Conservation (phyloP, 306 rosid species). For the Rosa rugosa region DNA sequence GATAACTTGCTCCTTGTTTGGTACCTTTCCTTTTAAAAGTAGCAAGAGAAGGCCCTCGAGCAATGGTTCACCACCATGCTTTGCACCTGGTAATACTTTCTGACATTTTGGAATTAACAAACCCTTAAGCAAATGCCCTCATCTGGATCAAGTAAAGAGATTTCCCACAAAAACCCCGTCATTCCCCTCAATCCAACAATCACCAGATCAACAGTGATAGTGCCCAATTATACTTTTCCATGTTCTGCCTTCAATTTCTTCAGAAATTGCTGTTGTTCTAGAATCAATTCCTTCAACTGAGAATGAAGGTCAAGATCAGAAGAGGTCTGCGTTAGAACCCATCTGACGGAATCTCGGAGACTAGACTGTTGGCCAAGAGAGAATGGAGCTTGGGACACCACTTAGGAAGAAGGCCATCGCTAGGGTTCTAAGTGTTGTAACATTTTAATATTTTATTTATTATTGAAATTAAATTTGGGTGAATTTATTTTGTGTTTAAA, state of each 20-base stretch:
- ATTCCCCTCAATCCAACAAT: constrained; percentile 99
- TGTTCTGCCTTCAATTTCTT: constrained; percentile 78
- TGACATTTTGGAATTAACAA: constrained; percentile 91
- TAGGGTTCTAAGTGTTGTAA: too few species aligned
- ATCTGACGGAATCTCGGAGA: constrained; percentile 74
- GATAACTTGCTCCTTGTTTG: too few species aligned
- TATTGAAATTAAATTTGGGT: too few species aligned
- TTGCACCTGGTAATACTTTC: constrained; percentile 76
- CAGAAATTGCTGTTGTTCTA: constrained; percentile 67
- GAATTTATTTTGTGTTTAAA: too few species aligned
- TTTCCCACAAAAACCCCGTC: constrained; percentile 93
- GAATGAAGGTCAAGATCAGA: constrained; percentile 75
- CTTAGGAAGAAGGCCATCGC: not conserved
- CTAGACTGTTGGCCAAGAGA: constrained; percentile 52
- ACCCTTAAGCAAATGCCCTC: constrained; percentile 98
- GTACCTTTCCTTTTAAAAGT: constrained; percentile 88
- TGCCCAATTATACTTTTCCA: constrained; percentile 86
- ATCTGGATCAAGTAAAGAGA: constrained; percentile 93
- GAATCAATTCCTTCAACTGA: constrained; percentile 82
- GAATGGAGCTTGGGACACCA: too few species aligned
- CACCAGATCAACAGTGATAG: constrained; percentile 89
- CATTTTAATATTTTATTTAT: too few species aligned
- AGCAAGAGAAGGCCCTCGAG: constrained; percentile 96
- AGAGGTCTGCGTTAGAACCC: constrained; percentile 73
- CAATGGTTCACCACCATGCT: constrained; percentile 91